Conservation (phyloP, 2,329 filamentous ascomycete genomes). For the Alternaria viburni region DNA sequence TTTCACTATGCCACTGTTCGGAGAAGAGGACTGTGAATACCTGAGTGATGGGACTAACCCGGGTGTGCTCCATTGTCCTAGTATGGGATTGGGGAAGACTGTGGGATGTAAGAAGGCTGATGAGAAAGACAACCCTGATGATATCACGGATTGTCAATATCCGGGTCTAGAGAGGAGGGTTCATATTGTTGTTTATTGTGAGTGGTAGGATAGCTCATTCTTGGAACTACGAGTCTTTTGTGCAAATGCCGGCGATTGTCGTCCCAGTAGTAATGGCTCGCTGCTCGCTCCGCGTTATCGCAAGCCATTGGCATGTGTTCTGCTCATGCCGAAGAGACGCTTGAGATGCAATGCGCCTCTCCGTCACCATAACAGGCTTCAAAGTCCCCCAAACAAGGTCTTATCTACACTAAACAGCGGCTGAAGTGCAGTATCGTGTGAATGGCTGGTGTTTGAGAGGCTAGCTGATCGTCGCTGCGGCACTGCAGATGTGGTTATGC, state of each 20-base stretch:
- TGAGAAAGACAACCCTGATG: background rate
- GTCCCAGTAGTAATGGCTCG: background rate
- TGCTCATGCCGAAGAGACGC: background rate
- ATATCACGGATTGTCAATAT: background rate
- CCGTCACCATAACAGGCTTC: background rate
- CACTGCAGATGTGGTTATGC: slow-evolving; percentile 1
- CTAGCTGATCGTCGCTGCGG: slow-evolving; percentile 2
- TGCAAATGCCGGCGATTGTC: background rate
- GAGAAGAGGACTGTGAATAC: background rate
- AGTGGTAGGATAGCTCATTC: background rate
- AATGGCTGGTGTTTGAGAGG: background rate
- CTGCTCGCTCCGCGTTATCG: background rate
- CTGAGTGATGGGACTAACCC: background rate
- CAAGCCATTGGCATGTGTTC: background rate
- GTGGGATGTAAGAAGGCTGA: background rate
- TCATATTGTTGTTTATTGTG: background rate
- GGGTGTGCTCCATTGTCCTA: background rate
- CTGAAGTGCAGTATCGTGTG: background rate
- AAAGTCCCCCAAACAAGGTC: background rate
- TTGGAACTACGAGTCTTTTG: background rate
- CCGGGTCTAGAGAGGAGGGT: background rate
- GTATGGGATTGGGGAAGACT: background rate
- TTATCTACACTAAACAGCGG: background rate
- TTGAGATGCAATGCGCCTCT: background rate
- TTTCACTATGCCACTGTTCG: background rate